phyloP scores from a whole-genome alignment of 768 basidiomycete species.

The Amanita brunnescens region DNA sequence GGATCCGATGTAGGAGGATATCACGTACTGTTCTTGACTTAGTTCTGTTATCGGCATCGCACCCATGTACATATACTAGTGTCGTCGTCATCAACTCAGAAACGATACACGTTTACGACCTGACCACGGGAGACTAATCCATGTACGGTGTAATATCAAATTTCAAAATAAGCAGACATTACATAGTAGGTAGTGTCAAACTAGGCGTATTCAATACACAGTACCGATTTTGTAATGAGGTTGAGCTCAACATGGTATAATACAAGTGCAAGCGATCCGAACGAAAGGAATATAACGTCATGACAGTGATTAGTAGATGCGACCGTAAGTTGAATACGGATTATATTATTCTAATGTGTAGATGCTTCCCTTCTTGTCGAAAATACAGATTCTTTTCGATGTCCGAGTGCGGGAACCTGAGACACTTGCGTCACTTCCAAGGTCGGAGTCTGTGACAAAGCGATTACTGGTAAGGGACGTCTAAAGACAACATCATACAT shows the following conservation, averaged over 20 bases:
- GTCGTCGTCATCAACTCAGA: too few relatives aligned
- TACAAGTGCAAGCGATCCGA: not conserved
- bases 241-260: not conserved
- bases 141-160: too few relatives aligned
- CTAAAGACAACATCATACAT: conserved; percentile 9
- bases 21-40: too few relatives aligned
- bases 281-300: not conserved
- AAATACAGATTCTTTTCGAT: not conserved
- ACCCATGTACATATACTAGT: too few relatives aligned
- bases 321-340: too few relatives aligned
- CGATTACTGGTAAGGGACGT: not conserved
- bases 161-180: too few relatives aligned
- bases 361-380: not conserved
- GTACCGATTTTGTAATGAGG: not conserved
- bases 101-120: too few relatives aligned
- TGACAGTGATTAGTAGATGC: not conserved
- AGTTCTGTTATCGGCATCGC: too few relatives aligned
- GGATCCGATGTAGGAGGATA: too few relatives aligned
- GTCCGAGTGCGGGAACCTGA: not conserved
- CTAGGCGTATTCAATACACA: too few relatives aligned
- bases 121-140: too few relatives aligned
- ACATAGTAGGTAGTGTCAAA: too few relatives aligned
- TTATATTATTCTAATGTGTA: not conserved
- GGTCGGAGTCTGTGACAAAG: not conserved
- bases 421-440: not conserved